Conservation (phyloP, 495 filamentous ascomycete species). For the Astrocystis sublimbata region DNA sequence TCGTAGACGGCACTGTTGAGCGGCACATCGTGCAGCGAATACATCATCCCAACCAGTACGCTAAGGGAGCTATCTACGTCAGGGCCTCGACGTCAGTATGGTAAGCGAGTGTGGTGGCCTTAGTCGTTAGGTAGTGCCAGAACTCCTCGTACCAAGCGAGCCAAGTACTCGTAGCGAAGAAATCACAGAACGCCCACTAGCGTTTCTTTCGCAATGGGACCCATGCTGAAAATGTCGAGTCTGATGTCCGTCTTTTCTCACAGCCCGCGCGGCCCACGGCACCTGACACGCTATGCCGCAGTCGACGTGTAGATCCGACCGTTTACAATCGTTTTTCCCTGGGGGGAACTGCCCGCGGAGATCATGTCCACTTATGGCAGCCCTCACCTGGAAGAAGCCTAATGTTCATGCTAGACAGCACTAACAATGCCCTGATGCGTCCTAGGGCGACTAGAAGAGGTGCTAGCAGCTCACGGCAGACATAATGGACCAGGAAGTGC, state of each 20-base stretch:
- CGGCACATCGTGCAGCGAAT: not conserved
- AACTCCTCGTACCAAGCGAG: too few species aligned
- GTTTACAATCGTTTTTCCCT: slow-evolving; percentile 1
- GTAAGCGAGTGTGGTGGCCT: too few species aligned
- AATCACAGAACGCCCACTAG: not conserved
- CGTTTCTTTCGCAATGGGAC: too few species aligned
- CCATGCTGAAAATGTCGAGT: not conserved
- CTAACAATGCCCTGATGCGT: not conserved
- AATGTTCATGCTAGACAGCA: not conserved
- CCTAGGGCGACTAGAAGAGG: not conserved
- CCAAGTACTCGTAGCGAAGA: too few species aligned
- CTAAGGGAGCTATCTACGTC: slow-evolving; percentile 13
- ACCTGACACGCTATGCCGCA: not conserved
- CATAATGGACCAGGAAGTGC: not conserved
- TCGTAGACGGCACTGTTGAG: not conserved
- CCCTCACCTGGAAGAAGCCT: not conserved
- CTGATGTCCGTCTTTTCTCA: too few species aligned
- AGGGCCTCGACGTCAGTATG: slow-evolving; percentile 6
- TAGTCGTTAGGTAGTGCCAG: not conserved
- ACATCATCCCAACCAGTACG: too few species aligned
- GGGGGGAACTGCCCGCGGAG: not conserved
- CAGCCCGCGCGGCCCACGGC: not conserved
- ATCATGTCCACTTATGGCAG: not conserved
- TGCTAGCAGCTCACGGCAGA: not conserved
- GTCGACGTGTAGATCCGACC: slow-evolving; percentile 6